Evolutionary conservation across 2,329 filamentous ascomycete species (phyloP).

Genomic region (Chrysosporium queenslandicum): DNA sequence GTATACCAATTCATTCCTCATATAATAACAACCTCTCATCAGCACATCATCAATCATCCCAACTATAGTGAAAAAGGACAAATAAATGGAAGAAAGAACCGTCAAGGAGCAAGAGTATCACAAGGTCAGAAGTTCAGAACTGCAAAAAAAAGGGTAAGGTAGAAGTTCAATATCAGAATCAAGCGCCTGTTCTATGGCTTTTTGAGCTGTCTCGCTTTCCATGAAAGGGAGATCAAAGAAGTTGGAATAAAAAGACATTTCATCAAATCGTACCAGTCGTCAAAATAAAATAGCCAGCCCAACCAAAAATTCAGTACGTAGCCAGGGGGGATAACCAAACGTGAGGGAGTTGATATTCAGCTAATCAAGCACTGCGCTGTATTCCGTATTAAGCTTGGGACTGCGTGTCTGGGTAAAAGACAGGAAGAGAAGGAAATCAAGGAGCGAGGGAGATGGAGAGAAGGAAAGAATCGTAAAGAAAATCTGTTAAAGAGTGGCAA

Average conservation of each 20-base stretch:
- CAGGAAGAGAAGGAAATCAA: background rate
- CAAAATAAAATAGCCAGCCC: constrained; percentile 37
- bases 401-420: background rate
- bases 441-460: background rate
- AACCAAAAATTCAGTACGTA: background rate
- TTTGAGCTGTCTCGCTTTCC: background rate
- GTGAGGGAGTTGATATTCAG: background rate
- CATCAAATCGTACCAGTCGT: constrained; percentile 4
- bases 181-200: constrained; percentile 7
- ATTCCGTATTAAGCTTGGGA: background rate
- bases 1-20: constrained; percentile 10
- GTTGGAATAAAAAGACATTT: background rate
- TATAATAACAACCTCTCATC: constrained; percentile 5
- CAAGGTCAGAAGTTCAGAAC: background rate
- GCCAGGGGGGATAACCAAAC: background rate
- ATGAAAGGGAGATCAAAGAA: background rate
- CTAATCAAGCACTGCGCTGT: background rate
- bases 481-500: background rate
- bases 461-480: background rate
- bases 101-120: background rate
- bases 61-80: background rate
- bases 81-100: background rate
- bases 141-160: background rate
- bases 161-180: background rate
- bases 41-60: constrained; percentile 3